Base-by-base conservation (phyloP, 1,284 basidiomycete species). In the Fistulina hepatica region DNA sequence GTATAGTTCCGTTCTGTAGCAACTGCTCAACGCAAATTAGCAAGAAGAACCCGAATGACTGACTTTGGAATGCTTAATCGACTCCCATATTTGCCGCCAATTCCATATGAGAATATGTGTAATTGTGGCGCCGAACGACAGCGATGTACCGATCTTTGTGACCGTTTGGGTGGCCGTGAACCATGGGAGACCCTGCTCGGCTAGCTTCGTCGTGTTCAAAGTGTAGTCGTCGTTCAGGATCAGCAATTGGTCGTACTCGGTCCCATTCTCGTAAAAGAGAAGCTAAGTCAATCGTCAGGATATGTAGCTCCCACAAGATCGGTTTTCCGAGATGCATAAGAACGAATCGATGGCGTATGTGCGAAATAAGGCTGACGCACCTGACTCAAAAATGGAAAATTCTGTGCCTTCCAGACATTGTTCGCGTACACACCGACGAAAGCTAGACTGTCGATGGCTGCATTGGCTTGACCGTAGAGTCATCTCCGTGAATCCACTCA, bases 81-180 rank as follows among this genome's bases (percentile, higher is more conserved):
- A 57, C 5, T 56, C 49, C 30, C 59, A 49, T 26, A 74, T 63
- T 26, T 68, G 63, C 37, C 65, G 62, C 8, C 68, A 65, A 44
- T 72, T 64, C 70, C 70, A 73, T 2, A 73, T 34, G 10, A 59
- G 40, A 35, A 73, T 64, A 44, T 73, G 69, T 11, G 59, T 65
- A 32, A 71, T 53, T 2, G 64, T 66, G 0, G 66, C 58, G 1
- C 64, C 64, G 32, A 67, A 60, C 5, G 60, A 60, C 34, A 67
- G 44, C 39, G 61, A 65, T 6, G 46, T 40, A 1, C 60, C 61
- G 19, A 67, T 58, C 46, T 62, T 61, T 21, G 55, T 46, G 13
- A 69, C 51, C 1, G 68, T 54, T 34, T 67, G 60, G 0, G 61
- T 58, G 21, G 56, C 57, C 3, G 65, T 56, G 41, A 61, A 69